These are phyloP conservation scores for Blastomyces silverae DNA, from an alignment of 2,329 filamentous ascomycete genomes.

Conservation along the genomic window DNA sequence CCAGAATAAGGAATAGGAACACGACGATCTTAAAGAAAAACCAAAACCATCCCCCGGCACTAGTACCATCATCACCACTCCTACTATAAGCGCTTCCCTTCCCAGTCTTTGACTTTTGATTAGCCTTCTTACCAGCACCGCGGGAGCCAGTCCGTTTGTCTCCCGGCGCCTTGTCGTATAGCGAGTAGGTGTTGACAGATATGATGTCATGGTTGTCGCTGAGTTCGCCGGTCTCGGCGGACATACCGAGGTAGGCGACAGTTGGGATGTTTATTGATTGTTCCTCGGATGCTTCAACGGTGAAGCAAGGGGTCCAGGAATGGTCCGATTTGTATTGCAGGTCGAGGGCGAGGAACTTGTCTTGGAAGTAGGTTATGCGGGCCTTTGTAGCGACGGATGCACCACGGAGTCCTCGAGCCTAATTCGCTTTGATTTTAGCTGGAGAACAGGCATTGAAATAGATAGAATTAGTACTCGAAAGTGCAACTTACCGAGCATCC, in stretches of 20 bases:
- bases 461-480: not conserved
- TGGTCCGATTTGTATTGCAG: conserved; percentile 88
- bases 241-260: conserved; percentile 59
- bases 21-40: conserved; percentile 77
- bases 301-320: conserved; percentile 87
- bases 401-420: conserved; percentile 80
- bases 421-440: conserved; percentile 5
- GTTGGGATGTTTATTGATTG: conserved; percentile 71
- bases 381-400: conserved; percentile 73
- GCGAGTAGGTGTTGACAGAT: conserved; percentile 74
- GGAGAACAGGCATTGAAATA: conserved; percentile 7
- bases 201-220: conserved; percentile 98
- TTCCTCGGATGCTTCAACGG: conserved; percentile 52
- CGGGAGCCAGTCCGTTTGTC: conserved; percentile 15
- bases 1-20: conserved; percentile 62
- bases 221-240: conserved; percentile 81
- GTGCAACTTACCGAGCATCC: conserved; percentile 66
- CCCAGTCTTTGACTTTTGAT: conserved; percentile 24
- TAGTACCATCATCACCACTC: not conserved
- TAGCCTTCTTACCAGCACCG: conserved; percentile 26
- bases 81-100: conserved; percentile 20
- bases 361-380: conserved; percentile 90
- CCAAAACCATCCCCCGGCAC: conserved; percentile 55
- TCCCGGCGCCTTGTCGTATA: conserved; percentile 60
- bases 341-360: conserved; percentile 83